phyloP scores from a whole-genome alignment of 139 green algal genomes.

The Auxenochlorella pyrenoidosa region DNA sequence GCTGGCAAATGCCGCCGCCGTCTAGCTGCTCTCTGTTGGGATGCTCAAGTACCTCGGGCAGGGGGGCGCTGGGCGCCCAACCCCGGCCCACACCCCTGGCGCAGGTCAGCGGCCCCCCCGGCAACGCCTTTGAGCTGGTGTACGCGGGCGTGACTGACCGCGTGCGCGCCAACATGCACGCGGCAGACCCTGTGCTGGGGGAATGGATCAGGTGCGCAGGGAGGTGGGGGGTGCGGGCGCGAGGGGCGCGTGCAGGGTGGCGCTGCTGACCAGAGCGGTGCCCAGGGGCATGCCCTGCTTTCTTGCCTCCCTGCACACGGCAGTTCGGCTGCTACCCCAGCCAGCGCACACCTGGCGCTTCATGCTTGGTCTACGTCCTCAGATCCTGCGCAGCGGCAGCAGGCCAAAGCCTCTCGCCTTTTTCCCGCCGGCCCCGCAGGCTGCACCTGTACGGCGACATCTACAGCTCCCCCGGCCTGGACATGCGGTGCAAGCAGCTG shows the following conservation, averaged over 20 bases:
- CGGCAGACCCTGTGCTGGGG: slow-evolving; percentile 55
- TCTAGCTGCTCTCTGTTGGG: background rate
- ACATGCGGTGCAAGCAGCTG: slow-evolving; percentile 65
- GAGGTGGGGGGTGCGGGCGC: background rate
- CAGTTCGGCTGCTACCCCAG: background rate
- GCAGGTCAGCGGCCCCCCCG: slow-evolving; percentile 48
- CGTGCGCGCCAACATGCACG: slow-evolving; percentile 63
- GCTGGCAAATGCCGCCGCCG: background rate
- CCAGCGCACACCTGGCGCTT: too few relatives aligned
- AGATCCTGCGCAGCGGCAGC: too few relatives aligned
- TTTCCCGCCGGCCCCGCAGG: background rate
- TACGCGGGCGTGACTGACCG: slow-evolving; percentile 57
- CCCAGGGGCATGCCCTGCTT: background rate
- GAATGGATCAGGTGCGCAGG: slow-evolving; percentile 65
- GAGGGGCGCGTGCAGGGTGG: background rate
- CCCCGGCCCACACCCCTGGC: background rate
- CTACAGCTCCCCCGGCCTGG: slow-evolving; percentile 63
- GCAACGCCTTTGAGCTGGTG: slow-evolving; percentile 75
- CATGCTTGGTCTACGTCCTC: too few relatives aligned
- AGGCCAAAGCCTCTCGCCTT: background rate
- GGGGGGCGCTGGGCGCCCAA: too few relatives aligned
- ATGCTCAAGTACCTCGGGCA: too few relatives aligned
- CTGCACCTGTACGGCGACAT: slow-evolving; percentile 75
- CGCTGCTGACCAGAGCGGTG: background rate
- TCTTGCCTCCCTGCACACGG: background rate